Evolutionary conservation across 768 basidiomycete genomes (phyloP), one percentile per base, ranked within the genome.

Genomic region (Mycena venus): DNA sequence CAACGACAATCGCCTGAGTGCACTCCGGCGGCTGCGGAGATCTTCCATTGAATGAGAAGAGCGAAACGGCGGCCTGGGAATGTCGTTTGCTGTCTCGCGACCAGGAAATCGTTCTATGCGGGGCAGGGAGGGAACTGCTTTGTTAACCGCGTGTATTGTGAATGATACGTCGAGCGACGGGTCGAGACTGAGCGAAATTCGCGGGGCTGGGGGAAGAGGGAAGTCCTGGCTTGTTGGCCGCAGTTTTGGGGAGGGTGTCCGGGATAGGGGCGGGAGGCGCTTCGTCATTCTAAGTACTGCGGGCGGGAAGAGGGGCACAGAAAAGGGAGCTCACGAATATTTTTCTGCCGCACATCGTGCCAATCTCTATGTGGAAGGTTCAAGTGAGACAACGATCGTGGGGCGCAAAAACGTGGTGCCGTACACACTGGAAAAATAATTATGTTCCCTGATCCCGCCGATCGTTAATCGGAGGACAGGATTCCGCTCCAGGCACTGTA

Each of bases 401-500:
- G 36, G 36, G 15, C 36, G 25, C 19, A 21, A 63, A 51, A 29
- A 56, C 53, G 25, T 55, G 21, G 38, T 8, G 8, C 83, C 90
- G 63, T 79, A 91, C 91, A 87, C 82, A 4, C 80, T 78, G 10
- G 80, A 75, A 75, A 92, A 91, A 78, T 89, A 91, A 17, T 79
- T 68, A 78, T 92, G 91, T 14, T 76, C 78, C 77, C 84, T 88
- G 55, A 91, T 85, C 17, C 82, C 79, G 21, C 82, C 73, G 53
- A 87, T 84, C 66, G 80, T 81, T 62, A 84, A 79, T 40, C 91
- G 88, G 29, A 89, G 76, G 4, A 83, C 79, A 17, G 91, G 87
- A 78, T 92, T 92, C 27, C 88, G 86, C 80, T 91, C 88, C 21
- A 91, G 79, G 72, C 91, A 92, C 91, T 91, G 78, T 91, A 78